Percentiles rank a stretch among this genome's conserved stretches.
Conservation (phyloP, 139 green algal species). For the Eudorina sp. region DNA sequence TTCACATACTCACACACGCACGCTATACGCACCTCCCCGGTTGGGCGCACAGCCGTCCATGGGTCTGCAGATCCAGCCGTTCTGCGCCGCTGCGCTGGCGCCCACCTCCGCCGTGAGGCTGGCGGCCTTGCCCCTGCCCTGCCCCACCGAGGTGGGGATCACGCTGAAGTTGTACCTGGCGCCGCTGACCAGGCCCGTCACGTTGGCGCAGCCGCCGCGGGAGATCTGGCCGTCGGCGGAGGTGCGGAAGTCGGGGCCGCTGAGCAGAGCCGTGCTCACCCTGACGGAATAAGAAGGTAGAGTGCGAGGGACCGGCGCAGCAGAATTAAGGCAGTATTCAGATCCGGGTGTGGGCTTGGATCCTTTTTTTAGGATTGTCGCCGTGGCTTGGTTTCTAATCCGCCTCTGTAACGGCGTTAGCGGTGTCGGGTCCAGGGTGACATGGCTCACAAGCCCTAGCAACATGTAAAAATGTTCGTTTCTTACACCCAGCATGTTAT, state of each 20-base stretch:
- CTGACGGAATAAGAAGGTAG: neutral
- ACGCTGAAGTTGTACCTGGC: conserved; percentile 31
- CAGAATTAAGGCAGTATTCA: no score
- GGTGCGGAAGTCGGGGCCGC: conserved; percentile 42
- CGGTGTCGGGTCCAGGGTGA: no score
- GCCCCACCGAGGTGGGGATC: neutral
- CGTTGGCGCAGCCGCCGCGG: conserved; percentile 36
- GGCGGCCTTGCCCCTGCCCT: neutral
- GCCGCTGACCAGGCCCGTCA: conserved; percentile 2
- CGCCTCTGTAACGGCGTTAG: no score
- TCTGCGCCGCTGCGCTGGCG: neutral
- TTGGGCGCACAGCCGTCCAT: conserved; percentile 17
- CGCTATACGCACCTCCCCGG: conserved; percentile 1
- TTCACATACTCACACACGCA: no score
- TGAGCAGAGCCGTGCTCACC: neutral
- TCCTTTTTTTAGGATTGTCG: no score
- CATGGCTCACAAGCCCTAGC: no score
- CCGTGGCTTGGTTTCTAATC: no score
- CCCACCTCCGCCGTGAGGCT: conserved; percentile 29
- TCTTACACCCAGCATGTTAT: no score
- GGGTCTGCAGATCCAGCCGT: conserved; percentile 31
- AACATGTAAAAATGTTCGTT: no score
- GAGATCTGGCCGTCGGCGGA: conserved; percentile 14
- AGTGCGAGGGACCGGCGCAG: no score
- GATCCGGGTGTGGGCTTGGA: no score